Evolutionary conservation across 2,329 filamentous ascomycete species (phyloP).

Genomic region (Teratosphaeriaceae sp.): DNA sequence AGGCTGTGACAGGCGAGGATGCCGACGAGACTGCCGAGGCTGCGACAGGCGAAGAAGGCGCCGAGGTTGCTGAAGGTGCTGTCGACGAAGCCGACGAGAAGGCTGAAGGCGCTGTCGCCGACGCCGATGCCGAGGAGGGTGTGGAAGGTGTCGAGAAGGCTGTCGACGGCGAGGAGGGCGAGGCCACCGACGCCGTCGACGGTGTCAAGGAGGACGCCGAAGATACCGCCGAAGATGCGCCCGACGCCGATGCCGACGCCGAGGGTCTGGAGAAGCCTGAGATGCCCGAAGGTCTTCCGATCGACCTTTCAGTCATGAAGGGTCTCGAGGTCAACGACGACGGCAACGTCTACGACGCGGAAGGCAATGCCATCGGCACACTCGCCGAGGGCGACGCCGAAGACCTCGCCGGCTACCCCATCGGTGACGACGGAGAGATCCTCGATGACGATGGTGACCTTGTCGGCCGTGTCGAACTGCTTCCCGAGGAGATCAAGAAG

Average conservation of each 20-base stretch:
- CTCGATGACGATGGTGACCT: conserved; percentile 50
- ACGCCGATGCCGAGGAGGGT: conserved; percentile 14
- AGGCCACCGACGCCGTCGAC: conserved; percentile 21
- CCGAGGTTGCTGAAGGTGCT: conserved; percentile 19
- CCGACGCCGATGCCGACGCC: conserved; percentile 11
- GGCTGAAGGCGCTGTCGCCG: conserved; percentile 1
- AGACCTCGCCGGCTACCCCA: conserved; percentile 45
- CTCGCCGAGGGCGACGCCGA: conserved; percentile 48
- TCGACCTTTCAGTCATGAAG: conserved; percentile 42
- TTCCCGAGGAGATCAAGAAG: conserved; percentile 39
- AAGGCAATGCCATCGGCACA: conserved; percentile 43
- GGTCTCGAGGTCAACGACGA: conserved; percentile 49
- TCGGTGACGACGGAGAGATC: conserved; percentile 50
- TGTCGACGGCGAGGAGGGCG: conserved; percentile 4
- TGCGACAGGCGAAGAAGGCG: conserved; percentile 7
- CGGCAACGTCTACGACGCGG: conserved; percentile 46
- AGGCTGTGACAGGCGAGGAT: conserved; percentile 25
- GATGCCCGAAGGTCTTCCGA: conserved; percentile 32
- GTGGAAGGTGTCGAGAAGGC: conserved; percentile 8
- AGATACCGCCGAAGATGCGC: no score
- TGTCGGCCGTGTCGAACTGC: conserved; percentile 47
- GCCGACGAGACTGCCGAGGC: conserved; percentile 4
- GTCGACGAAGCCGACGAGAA: conserved; percentile 20
- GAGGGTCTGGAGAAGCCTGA: conserved; percentile 13
- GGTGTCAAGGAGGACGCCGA: conserved; percentile 18